A percentile compares a stretch with the other conserved stretches of the same genome.
Conservation (phyloP, 75 land plant species). For the Selaginella tamariscina region DNA sequence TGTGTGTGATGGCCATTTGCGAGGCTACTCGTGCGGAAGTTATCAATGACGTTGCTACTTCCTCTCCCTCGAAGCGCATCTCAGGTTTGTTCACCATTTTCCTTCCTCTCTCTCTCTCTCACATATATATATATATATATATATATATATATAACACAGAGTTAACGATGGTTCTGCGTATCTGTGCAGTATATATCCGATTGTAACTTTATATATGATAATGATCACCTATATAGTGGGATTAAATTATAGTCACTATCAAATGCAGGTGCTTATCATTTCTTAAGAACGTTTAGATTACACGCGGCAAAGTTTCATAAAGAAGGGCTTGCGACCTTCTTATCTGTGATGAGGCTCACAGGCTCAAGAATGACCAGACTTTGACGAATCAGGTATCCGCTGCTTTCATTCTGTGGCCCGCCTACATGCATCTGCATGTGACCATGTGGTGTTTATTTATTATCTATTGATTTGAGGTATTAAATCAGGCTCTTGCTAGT, state of each 20-base stretch:
- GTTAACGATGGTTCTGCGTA: too few species aligned
- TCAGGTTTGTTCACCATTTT: slow-evolving; percentile 34
- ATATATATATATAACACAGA: too few species aligned
- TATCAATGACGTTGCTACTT: slow-evolving; percentile 58
- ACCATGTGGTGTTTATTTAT: not conserved
- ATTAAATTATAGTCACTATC: not conserved
- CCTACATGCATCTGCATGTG: too few species aligned
- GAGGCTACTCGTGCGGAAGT: slow-evolving; percentile 87
- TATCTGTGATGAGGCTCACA: slow-evolving; percentile 97
- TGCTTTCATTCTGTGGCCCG: not conserved
- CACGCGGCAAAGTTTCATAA: slow-evolving; percentile 72
- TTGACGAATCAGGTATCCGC: slow-evolving; percentile 67
- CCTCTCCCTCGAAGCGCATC: slow-evolving; percentile 40
- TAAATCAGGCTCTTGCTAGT: slow-evolving; percentile 72
- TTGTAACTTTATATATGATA: too few species aligned
- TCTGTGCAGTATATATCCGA: too few species aligned
- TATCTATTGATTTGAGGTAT: not conserved
- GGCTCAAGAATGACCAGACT: slow-evolving; percentile 94
- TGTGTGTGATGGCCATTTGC: slow-evolving; percentile 67
- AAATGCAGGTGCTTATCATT: slow-evolving; percentile 60
- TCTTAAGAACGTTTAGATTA: slow-evolving; percentile 95
- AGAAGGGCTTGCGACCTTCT: slow-evolving; percentile 82
- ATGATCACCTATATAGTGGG: too few species aligned
- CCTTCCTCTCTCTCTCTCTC: too few species aligned
- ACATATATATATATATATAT: too few species aligned